phyloP scores from a whole-genome alignment of 164 flowering plant species.

The Malania oleifera region DNA sequence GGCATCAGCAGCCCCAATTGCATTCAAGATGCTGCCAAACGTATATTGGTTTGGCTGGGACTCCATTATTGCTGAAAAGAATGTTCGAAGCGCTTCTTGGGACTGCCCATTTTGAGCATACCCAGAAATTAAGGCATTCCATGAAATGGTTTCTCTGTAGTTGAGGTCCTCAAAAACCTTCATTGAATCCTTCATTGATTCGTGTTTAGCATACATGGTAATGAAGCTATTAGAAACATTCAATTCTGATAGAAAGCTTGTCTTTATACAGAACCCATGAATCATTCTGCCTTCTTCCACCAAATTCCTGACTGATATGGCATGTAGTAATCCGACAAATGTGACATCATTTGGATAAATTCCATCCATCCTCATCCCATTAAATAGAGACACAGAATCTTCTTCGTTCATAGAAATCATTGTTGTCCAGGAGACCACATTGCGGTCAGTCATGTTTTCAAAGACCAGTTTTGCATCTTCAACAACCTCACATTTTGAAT shows the following conservation, averaged over 20 bases:
- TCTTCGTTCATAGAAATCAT: slow-evolving; percentile 60
- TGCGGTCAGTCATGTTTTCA: slow-evolving; percentile 46
- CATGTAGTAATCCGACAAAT: slow-evolving; percentile 62
- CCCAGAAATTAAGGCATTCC: slow-evolving; percentile 91
- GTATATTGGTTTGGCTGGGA: slow-evolving; percentile 58
- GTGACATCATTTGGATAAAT: slow-evolving; percentile 93
- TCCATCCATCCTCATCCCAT: slow-evolving; percentile 58
- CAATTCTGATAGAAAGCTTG: slow-evolving; percentile 38
- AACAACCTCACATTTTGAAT: slow-evolving; percentile 51
- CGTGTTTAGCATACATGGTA: slow-evolving; percentile 81
- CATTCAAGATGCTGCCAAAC: slow-evolving; percentile 72
- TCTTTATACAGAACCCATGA: slow-evolving; percentile 63
- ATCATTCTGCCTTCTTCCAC: slow-evolving; percentile 50
- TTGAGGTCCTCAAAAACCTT: slow-evolving; percentile 61
- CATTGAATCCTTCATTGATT: slow-evolving; percentile 40
- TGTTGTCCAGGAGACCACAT: slow-evolving; percentile 91
- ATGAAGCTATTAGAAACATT: slow-evolving; percentile 69
- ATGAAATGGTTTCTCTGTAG: slow-evolving; percentile 52
- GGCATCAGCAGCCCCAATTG: slow-evolving; percentile 61
- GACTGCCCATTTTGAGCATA: slow-evolving; percentile 56
- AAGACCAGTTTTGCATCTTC: slow-evolving; percentile 58
- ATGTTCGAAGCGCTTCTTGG: slow-evolving; percentile 59
- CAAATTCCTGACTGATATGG: slow-evolving; percentile 33
- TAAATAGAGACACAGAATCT: slow-evolving; percentile 49
- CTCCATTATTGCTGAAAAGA: slow-evolving; percentile 35